These are phyloP conservation scores for Hibiscus trionum DNA, from an alignment of 345 rosid genomes.

Conservation along the genomic window DNA sequence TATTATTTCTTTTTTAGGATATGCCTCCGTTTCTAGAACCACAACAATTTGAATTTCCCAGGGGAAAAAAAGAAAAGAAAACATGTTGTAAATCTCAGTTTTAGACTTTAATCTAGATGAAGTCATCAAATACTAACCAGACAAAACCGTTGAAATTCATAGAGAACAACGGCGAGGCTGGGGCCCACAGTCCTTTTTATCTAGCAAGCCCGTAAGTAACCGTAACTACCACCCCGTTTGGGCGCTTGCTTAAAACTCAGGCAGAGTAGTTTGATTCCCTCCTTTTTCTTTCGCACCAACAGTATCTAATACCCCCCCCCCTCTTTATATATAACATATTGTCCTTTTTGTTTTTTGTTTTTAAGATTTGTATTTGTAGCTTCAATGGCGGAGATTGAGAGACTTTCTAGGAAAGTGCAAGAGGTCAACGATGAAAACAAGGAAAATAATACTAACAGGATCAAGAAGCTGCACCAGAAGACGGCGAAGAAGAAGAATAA, in stretches of 20 bases:
- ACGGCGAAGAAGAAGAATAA: conserved; percentile 8
- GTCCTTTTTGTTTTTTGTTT: neutral
- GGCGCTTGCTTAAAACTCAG: neutral
- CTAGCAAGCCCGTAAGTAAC: no score
- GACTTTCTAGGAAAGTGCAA: neutral
- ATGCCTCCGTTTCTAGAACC: no score
- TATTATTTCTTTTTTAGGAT: no score
- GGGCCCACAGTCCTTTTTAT: neutral
- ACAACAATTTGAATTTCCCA: no score
- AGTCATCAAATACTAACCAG: neutral
- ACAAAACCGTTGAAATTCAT: neutral
- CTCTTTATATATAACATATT: neutral
- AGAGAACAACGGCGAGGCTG: neutral
- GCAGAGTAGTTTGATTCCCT: neutral
- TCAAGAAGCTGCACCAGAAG: neutral
- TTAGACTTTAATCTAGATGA: neutral
- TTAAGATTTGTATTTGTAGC: neutral
- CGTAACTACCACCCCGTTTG: neutral
- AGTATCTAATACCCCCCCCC: neutral
- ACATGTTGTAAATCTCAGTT: neutral
- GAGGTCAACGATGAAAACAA: neutral
- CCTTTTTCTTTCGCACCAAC: neutral
- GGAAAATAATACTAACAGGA: neutral
- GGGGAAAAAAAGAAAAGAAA: no score
- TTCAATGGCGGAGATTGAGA: conserved; percentile 8